Base-by-base conservation (phyloP, 441 rosid species). In the Hura crepitans region DNA sequence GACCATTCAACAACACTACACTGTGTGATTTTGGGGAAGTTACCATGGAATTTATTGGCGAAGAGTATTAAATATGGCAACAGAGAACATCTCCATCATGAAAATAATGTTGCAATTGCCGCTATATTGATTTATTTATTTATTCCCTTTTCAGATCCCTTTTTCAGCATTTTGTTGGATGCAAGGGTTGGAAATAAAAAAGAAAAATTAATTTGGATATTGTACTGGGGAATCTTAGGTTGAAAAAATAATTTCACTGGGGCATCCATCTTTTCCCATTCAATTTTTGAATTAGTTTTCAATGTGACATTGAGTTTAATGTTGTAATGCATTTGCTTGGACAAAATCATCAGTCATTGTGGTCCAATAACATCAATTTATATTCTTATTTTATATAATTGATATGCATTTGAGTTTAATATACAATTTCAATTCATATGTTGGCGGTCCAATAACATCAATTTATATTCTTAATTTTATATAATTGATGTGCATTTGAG, bases 1-100 rank as follows among this genome's bases (percentile, higher is more conserved):
- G 8, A 88, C 86, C 72, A 87, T 88, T 65, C 92, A 89, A 67
- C 93, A 91, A 22, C 90, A 87, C 74, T 88, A 89, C 83, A 88
- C 92, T 0, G 89, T 89, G 47, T 82, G 61, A 79, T 33, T 37
- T 13, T 39, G 22, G 4, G 11, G 15, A 17, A 8, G 42, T 1
- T 6, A 10, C 0, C 30, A 23, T 22, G 46, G 23, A 53, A 6
- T 5, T 37, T n/a, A 33, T 18, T 56, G 9, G 66, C 73, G 5
- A 74, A 18, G 66, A 65, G 4, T 23, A 39, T 25, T 50, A 17
- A 37, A 25, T 66, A 35, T 55, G n/a, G 43, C 53, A 43, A 56
- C 35, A 63, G 66, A 63, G 49, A 71, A 58, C 39, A 9, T 35
- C 39, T 14, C 22, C 51, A 61, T 37, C n/a, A 12, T 18, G 1